Conservation (phyloP, 1,284 basidiomycete genomes). For the Boletus coffeatus region DNA sequence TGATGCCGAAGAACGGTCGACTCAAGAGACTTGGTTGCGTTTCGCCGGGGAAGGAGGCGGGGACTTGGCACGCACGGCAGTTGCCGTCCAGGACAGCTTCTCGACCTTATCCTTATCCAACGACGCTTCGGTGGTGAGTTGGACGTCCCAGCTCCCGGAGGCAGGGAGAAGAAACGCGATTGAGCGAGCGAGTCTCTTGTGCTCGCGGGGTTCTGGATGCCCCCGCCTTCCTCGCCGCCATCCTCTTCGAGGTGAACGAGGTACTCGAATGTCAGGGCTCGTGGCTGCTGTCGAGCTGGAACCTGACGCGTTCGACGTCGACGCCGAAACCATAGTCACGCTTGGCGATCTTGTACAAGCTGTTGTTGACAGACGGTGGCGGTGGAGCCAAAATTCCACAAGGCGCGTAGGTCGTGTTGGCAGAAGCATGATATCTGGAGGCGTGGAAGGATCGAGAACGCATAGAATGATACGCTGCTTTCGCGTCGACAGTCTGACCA, state of each 20-base stretch:
- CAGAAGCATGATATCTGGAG: constrained; percentile 89
- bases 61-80: constrained; percentile 50
- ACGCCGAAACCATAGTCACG: constrained; percentile 81
- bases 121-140: constrained; percentile 63
- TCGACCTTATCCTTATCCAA: constrained; percentile 67
- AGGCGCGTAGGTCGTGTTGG: constrained; percentile 91
- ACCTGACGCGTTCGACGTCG: constrained; percentile 70
- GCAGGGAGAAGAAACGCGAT: constrained; percentile 80
- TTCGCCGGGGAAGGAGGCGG: constrained; percentile 30
- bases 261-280: constrained; percentile 84
- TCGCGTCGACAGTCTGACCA: too few species aligned
- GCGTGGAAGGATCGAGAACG: constrained; percentile 28
- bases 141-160: constrained; percentile 88
- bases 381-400: constrained; percentile 74
- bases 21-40: constrained; percentile 40
- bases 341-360: constrained; percentile 72
- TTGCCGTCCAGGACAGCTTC: constrained; percentile 70
- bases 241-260: constrained; percentile 71
- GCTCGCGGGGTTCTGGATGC: constrained; percentile 56
- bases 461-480: constrained; percentile 2
- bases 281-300: constrained; percentile 65
- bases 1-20: constrained; percentile 61
- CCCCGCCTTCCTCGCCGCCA: constrained; percentile 30
- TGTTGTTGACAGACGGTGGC: constrained; percentile 62
- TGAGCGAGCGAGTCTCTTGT: constrained; percentile 62